A percentile compares a stretch with the other conserved stretches of the same genome.
Conservation (phyloP, 805 yeast genomes). For the Saccharomyces paradoxus region DNA sequence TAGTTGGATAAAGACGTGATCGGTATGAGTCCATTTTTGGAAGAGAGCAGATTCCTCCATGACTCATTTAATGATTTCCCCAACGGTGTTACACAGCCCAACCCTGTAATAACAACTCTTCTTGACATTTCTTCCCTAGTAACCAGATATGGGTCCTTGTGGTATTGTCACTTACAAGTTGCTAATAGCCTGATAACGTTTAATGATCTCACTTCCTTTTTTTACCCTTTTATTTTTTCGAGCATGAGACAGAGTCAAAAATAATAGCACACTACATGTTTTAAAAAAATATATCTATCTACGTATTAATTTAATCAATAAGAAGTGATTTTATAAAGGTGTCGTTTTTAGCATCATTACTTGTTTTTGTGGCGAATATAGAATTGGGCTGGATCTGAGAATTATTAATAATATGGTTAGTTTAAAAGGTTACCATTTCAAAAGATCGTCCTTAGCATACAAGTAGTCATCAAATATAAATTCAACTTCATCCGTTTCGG, state of each 20-base stretch:
- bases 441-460: slow-evolving; percentile 32
- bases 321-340: background rate
- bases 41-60: slow-evolving; percentile 47
- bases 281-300: background rate
- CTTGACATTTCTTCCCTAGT: slow-evolving; percentile 11
- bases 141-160: background rate
- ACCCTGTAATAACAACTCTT: slow-evolving; percentile 86
- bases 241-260: background rate
- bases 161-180: too few species aligned
- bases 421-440: slow-evolving; percentile 23
- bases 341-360: background rate
- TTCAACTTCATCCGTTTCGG: slow-evolving; percentile 34
- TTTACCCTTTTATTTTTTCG: background rate
- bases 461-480: slow-evolving; percentile 33
- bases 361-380: background rate
- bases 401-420: background rate
- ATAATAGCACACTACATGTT: background rate
- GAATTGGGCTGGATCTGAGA: background rate
- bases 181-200: background rate
- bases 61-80: slow-evolving; percentile 56
- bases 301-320: background rate
- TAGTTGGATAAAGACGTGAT: slow-evolving; percentile 33
- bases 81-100: slow-evolving; percentile 80
- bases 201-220: background rate
- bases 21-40: slow-evolving; percentile 52